A percentile compares a stretch with the other conserved stretches of the same genome.
These are phyloP conservation scores for Clonostachys chloroleuca DNA, from an alignment of 2,329 filamentous ascomycete species.

Conservation along the genomic window DNA sequence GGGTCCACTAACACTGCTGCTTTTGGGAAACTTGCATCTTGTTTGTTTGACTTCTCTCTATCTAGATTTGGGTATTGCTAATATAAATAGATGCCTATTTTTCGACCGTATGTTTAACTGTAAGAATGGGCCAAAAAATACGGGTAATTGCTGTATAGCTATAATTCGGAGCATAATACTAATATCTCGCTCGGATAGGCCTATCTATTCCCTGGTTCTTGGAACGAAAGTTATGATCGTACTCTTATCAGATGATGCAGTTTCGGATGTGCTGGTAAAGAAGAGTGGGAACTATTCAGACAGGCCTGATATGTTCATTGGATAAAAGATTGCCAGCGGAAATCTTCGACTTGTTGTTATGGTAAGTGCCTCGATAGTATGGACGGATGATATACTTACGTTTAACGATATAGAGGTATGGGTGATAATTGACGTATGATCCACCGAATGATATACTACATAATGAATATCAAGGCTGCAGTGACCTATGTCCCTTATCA, in stretches of 20 bases:
- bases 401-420: too few species aligned
- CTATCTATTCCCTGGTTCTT: conserved; percentile 6
- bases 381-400: too few species aligned
- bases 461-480: conserved; percentile 17
- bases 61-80: too few species aligned
- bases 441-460: not conserved
- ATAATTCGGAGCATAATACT: too few species aligned
- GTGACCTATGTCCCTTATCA: conserved; percentile 30
- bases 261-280: conserved; percentile 49
- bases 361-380: conserved; percentile 3
- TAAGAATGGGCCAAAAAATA: too few species aligned
- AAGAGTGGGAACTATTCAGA: conserved; percentile 43
- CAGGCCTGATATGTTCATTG: conserved; percentile 22
- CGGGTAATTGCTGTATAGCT: too few species aligned
- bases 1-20: too few species aligned
- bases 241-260: conserved; percentile 14
- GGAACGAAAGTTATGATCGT: not conserved
- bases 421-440: not conserved
- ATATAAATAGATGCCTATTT: too few species aligned
- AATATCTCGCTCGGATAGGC: not conserved
- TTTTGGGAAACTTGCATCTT: too few species aligned
- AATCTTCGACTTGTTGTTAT: conserved; percentile 18
- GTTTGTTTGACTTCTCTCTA: too few species aligned
- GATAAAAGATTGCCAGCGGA: conserved; percentile 15
- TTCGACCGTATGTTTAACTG: too few species aligned